Conservation (phyloP, 2,329 filamentous ascomycete species). For the Bimuria novae-zelandiae region DNA sequence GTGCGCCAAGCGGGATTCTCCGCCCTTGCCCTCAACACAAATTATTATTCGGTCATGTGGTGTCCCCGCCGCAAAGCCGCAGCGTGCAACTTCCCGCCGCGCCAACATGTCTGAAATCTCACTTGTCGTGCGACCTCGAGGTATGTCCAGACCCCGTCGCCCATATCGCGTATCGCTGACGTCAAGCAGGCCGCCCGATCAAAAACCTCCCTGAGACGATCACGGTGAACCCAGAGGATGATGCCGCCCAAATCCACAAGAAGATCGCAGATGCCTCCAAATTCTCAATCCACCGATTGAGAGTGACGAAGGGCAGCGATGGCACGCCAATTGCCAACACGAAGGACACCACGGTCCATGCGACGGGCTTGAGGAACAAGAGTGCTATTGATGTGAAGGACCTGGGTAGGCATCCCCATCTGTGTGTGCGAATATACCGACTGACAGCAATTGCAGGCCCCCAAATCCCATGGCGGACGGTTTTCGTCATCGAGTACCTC, state of each 20-base stretch:
- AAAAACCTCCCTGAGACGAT: conserved; percentile 62
- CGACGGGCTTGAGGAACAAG: conserved; percentile 62
- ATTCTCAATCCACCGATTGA: conserved; percentile 62
- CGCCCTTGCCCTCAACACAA: not conserved
- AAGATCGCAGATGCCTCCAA: conserved; percentile 59
- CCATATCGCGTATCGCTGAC: conserved; percentile 5
- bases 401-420: conserved; percentile 64
- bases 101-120: conserved; percentile 31
- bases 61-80: not conserved
- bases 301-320: conserved; percentile 68
- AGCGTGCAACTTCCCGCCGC: not conserved
- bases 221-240: conserved; percentile 56
- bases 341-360: conserved; percentile 56
- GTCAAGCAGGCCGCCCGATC: conserved; percentile 62
- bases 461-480: conserved; percentile 89
- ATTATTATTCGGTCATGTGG: not conserved
- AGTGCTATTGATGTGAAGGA: conserved; percentile 85
- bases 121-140: conserved; percentile 52
- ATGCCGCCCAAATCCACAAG: conserved; percentile 61
- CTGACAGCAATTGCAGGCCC: conserved; percentile 62
- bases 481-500: conserved; percentile 94
- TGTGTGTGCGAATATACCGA: no score
- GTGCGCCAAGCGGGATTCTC: conserved; percentile 1
- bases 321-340: conserved; percentile 62
- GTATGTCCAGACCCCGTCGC: conserved; percentile 32